Evolutionary conservation across 148 eudicot species (phyloP).

Genomic region (Fagopyrum tataricum): DNA sequence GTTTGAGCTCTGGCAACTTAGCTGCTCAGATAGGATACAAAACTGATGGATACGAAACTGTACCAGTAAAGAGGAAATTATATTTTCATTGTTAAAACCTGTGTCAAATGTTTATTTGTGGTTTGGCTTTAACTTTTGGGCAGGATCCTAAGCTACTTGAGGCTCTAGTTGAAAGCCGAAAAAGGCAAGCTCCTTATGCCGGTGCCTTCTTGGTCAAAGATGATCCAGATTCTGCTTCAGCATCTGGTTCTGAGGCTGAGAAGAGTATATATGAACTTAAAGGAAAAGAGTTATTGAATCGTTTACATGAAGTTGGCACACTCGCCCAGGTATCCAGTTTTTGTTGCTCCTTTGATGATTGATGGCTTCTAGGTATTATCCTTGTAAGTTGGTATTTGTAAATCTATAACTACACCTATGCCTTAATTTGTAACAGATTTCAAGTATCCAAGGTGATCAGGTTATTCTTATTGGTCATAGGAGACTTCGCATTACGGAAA

Average conservation of each 20-base stretch:
- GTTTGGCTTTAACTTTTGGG: background rate
- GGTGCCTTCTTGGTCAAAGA: slow-evolving; percentile 96
- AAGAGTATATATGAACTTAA: slow-evolving; percentile 68
- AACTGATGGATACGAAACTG: background rate
- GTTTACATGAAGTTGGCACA: slow-evolving; percentile 95
- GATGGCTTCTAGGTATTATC: background rate
- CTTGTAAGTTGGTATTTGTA: background rate
- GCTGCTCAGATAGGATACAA: background rate
- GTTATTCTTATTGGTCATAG: slow-evolving; percentile 88
- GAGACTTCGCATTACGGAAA: slow-evolving; percentile 81
- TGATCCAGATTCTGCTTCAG: slow-evolving; percentile 43
- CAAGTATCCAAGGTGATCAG: slow-evolving; percentile 90
- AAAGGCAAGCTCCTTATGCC: slow-evolving; percentile 90
- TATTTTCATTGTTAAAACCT: background rate
- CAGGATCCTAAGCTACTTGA: slow-evolving; percentile 93
- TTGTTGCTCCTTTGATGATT: slow-evolving; percentile 4
- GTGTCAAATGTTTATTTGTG: background rate
- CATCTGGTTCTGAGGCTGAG: slow-evolving; percentile 53
- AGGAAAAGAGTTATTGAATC: slow-evolving; percentile 74
- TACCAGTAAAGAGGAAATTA: background rate
- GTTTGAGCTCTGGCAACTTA: background rate
- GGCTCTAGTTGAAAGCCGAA: slow-evolving; percentile 79
- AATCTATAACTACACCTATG: slow-evolving; percentile 1
- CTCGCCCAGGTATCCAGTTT: slow-evolving; percentile 69
- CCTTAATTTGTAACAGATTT: slow-evolving; percentile 42